phyloP scores from a whole-genome alignment of 164 flowering plant genomes.

The Houttuynia cordata region DNA sequence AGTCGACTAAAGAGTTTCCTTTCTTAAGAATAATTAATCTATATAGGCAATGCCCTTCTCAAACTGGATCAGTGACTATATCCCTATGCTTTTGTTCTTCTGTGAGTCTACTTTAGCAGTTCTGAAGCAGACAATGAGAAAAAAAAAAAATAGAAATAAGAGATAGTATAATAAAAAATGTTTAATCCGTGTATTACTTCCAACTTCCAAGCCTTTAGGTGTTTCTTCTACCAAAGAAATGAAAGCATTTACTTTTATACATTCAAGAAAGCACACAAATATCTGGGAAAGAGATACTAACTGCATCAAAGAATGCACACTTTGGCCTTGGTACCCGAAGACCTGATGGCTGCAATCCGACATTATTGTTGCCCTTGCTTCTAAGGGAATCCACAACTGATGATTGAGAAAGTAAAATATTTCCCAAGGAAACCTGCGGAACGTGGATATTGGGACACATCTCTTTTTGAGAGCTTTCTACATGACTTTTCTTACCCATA shows the following conservation, averaged over 20 bases:
- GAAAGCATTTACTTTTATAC: too few relatives aligned
- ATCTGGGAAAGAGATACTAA: slow-evolving; percentile 18
- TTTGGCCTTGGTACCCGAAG: slow-evolving; percentile 89
- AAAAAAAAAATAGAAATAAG: background rate
- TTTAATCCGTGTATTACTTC: background rate
- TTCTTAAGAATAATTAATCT: too few relatives aligned
- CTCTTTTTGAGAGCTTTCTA: background rate
- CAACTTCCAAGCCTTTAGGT: too few relatives aligned
- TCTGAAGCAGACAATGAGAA: background rate
- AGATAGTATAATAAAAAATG: background rate
- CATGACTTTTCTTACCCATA: background rate
- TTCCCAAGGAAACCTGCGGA: slow-evolving; percentile 11
- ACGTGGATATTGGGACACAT: background rate
- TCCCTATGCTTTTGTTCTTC: too few relatives aligned
- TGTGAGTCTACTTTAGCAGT: too few relatives aligned
- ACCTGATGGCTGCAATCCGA: slow-evolving; percentile 40
- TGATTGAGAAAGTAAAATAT: slow-evolving; percentile 16
- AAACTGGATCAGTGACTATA: too few relatives aligned
- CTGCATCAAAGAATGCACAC: slow-evolving; percentile 94
- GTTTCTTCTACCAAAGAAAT: too few relatives aligned
- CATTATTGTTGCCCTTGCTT: background rate
- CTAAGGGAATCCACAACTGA: slow-evolving; percentile 13
- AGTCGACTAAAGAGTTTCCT: too few relatives aligned
- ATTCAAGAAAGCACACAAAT: too few relatives aligned
- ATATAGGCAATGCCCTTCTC: too few relatives aligned